Evolutionary conservation across 345 rosid genomes (phyloP).

Genomic region (Trapa bicornis): DNA sequence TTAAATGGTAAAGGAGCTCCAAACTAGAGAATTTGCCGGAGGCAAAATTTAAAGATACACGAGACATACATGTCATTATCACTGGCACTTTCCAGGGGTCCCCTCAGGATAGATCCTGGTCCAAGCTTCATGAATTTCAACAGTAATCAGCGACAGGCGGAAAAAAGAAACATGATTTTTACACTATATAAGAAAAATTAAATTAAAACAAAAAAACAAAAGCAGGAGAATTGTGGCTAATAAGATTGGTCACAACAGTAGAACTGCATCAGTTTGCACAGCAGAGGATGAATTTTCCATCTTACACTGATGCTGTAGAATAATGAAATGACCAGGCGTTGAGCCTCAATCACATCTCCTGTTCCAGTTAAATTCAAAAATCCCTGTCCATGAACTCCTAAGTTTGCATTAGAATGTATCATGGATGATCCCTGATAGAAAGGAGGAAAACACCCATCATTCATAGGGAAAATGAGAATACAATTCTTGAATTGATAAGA

Average conservation of each 20-base stretch:
- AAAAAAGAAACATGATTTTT: background rate
- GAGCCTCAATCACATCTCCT: conserved; percentile 54
- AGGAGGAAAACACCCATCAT: conserved; percentile 8
- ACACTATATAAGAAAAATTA: background rate
- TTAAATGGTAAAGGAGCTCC: conserved; percentile 5
- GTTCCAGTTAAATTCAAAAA: conserved; percentile 55
- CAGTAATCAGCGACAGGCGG: background rate
- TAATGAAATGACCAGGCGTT: conserved; percentile 45
- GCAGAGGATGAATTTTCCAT: conserved; percentile 3
- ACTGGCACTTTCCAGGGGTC: conserved; percentile 66
- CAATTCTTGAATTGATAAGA: background rate
- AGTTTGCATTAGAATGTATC: conserved; percentile 60
- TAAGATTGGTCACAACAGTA: background rate
- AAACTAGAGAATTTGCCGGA: background rate
- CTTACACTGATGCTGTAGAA: conserved; percentile 54
- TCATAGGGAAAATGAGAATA: background rate
- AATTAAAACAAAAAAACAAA: background rate
- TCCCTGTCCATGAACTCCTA: conserved; percentile 69
- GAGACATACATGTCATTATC: conserved; percentile 62
- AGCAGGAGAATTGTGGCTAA: background rate
- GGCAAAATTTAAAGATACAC: background rate
- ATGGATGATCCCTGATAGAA: conserved; percentile 44
- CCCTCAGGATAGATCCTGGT: conserved; percentile 62
- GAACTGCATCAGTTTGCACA: conserved; percentile 1
- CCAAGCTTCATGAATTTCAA: conserved; percentile 50